Base-by-base conservation (phyloP, 345 rosid species). In the Sisymbrium irio region DNA sequence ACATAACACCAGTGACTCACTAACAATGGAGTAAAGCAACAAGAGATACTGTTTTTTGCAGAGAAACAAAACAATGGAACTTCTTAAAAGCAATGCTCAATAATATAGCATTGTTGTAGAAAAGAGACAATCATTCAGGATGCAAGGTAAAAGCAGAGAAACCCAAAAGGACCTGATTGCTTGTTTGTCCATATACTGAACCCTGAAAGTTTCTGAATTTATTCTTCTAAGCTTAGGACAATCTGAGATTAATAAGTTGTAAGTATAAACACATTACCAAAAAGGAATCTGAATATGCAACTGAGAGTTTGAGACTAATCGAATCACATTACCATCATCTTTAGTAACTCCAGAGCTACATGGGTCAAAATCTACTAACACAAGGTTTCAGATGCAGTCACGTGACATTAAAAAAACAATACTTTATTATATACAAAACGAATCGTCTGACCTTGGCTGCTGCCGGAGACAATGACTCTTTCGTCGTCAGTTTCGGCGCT, bases 181-280 rank as follows among this genome's bases (percentile, higher is more conserved):
- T 75, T 91, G 87, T 36, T 85, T 79, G 68, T 86, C 87, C 73
- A 93, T 87, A 76, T 91, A 93, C 75, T 93, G 98, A 13, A 82
- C 72, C 80, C 96, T 83, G 59, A 82, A 91, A 46, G 96, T 93
- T 78, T 93, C 97, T 3, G 98, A 91, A 54, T 87, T 89, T 47
- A 94, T 76, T 67, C 97, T 83, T 78, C 94, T 84, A 78, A 75
- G 30, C 83, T 72, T 77, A 39, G 82, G 87, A 74, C 59, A 47
- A 74, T 80, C 97, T 88, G 87, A 62, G 6, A 40, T 67, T 19
- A 30, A 14, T 22, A 22, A 22, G n/a, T 50, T 74, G 13, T 7
- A 53, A 13, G 35, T 25, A 56, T 11, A 69, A 33, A 54, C 3
- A 66, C 3, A 57, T 53, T 10, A 61, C 9, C 9, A 57, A 20